Evolutionary conservation across 192 early-diverging fungal species (phyloP).

Genomic region (Coemansia umbellata): DNA sequence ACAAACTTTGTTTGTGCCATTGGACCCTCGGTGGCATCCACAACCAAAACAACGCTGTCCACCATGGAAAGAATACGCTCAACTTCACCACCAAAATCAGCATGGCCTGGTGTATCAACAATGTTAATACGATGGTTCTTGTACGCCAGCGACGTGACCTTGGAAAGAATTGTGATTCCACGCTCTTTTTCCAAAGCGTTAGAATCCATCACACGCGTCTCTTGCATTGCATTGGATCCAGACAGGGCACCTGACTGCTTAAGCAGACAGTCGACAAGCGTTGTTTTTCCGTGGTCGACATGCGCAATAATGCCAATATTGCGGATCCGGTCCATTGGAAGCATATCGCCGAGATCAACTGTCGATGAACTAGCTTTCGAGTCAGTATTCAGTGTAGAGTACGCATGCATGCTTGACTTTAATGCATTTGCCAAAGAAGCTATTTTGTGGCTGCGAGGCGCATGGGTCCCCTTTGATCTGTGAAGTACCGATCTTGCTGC

Average conservation of each 20-base stretch:
- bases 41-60: conserved; percentile 81
- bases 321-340: conserved; percentile 49
- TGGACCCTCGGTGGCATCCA: conserved; percentile 80
- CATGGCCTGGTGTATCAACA: conserved; percentile 81
- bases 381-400: conserved; percentile 2
- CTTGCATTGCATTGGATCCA: conserved; percentile 53
- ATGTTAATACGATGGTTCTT: conserved; percentile 78
- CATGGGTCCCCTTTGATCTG: no score
- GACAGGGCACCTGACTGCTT: conserved; percentile 55
- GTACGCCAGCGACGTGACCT: conserved; percentile 73
- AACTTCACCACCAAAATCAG: conserved; percentile 71
- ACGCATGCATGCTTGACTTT: background rate
- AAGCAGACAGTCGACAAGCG: conserved; percentile 62
- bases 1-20: conserved; percentile 92
- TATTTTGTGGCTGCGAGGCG: background rate
- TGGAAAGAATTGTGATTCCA: conserved; percentile 86
- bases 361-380: background rate
- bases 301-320: conserved; percentile 66
- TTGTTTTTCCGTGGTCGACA: conserved; percentile 86
- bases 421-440: background rate
- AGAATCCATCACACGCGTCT: conserved; percentile 79
- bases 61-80: conserved; percentile 88
- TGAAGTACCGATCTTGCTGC: no score
- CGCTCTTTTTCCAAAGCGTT: conserved; percentile 79
- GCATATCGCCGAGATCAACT: conserved; percentile 42